Base-by-base conservation (phyloP, 306 rosid species). In the Cucurbita maxima region DNA sequence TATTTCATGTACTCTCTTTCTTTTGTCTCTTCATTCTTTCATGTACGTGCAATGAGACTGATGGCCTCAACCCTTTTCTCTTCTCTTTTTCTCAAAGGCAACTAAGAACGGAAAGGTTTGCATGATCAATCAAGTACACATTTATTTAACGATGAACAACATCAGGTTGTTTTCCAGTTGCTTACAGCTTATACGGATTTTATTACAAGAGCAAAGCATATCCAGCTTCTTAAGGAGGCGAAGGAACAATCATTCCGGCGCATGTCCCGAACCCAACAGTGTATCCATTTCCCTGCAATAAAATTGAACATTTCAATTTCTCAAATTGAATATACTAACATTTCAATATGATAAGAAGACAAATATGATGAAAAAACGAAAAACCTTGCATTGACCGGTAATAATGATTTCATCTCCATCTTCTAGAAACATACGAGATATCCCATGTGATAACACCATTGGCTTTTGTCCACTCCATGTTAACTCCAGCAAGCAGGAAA, bases 381-480 rank as follows among this genome's bases (percentile, higher is more conserved):
- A 14, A 58, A 93, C 98, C 98, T 93, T 85, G 96, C 92, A 80
- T 81, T 43, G 76, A 73, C 98, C 97, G 36, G 93, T 83, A 63
- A 90, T 75, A 82, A 37, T 64, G 58, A 93, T 96, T 88, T 90
- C 98, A 80, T 93, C 98, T 79, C 98, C 98, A 85, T 93, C 97
- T 84, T 94, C 95, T 60, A 94, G 90, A 77, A 87, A 94, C 75
- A 85, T 94, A 8, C 96, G 85, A 25, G 78, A 6, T n/a, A 77
- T 69, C 38, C 97, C 92, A 71, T 87, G 83, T 75, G 85, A 59
- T 8, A 91, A 83, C 57, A 47, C 73, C 57, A 94, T 60, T 0
- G 89, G 55, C 20, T 89, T 90, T 76, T 94, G 87, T 52, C 98
- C 98, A 72, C 90, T 94, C 97, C 96, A 90, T 9, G 96, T 85